phyloP scores from a whole-genome alignment of 192 early-diverging fungal genomes.

The Spizellomyces sp. region DNA sequence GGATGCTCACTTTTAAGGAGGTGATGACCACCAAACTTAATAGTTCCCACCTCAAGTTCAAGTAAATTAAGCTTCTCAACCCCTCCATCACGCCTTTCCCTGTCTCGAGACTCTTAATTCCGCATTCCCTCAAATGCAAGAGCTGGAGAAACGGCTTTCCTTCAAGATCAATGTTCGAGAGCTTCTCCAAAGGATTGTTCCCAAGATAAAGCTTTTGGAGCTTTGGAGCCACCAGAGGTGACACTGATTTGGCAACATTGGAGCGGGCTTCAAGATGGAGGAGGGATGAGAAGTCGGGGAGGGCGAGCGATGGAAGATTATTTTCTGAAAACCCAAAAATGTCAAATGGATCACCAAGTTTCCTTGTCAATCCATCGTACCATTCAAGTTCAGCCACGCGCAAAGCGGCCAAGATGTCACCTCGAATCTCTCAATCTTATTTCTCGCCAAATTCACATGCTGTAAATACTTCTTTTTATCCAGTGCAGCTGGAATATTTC shows the following conservation, averaged over 20 bases:
- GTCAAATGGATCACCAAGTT: slow-evolving; percentile 9
- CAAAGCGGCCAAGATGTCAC: slow-evolving; percentile 46
- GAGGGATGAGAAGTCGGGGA: slow-evolving; percentile 47
- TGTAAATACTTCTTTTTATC: slow-evolving; percentile 54
- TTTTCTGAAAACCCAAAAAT: slow-evolving; percentile 42
- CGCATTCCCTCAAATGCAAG: slow-evolving; percentile 53
- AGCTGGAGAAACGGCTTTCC: slow-evolving; percentile 44
- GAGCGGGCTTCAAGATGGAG: slow-evolving; percentile 47
- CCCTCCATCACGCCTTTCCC: slow-evolving; percentile 20
- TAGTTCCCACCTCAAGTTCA: slow-evolving; percentile 48
- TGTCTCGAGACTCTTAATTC: slow-evolving; percentile 40
- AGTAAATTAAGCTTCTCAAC: slow-evolving; percentile 39
- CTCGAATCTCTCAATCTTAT: slow-evolving; percentile 39
- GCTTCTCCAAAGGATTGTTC: slow-evolving; percentile 11
- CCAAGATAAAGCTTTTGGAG: slow-evolving; percentile 59
- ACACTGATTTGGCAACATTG: slow-evolving; percentile 43
- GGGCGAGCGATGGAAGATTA: slow-evolving; percentile 35
- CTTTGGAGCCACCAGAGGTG: slow-evolving; percentile 38
- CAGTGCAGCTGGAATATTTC: slow-evolving; percentile 39
- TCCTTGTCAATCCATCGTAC: slow-evolving; percentile 26
- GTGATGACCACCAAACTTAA: not conserved
- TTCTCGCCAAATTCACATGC: slow-evolving; percentile 51
- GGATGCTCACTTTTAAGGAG: not conserved
- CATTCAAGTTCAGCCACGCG: slow-evolving; percentile 53
- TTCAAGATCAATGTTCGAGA: slow-evolving; percentile 34